Base-by-base conservation (phyloP, 176 grass and related monocot species). In the Oryza coarctata region DNA sequence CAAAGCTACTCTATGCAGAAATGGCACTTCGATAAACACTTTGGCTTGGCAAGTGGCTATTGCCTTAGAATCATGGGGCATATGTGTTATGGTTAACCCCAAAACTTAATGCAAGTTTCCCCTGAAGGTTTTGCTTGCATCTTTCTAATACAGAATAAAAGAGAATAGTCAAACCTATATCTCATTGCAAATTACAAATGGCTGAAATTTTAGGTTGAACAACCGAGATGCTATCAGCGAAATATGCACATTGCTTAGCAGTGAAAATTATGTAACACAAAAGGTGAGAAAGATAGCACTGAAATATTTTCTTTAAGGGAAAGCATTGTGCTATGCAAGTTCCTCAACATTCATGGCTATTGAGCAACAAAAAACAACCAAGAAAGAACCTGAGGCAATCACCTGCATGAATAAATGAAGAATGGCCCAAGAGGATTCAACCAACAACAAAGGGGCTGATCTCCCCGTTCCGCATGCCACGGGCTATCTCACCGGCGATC, bases 401-500 rank as follows among this genome's bases (percentile, higher is more conserved):
- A 68, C 63, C 87, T 80, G 49, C 67, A 58, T 28, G 25, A 83
- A 73, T 6, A 47, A 61, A 60, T 63, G 52, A 72, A 17, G 49
- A 83, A 80, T n/a, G 69, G 45, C 9, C 7, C 20, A 35, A 2
- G 57, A 71, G 1, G 79, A 49, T 55, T 96, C 72, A 97, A 0
- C 94, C 94, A 12, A 93, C 88, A 11, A 86, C 28, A 28, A 92
- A 90, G 9, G 91, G 89, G 72, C 87, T 85, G 23, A 97, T 85
- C 69, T 94, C 90, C 3, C 88, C 84, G 4, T n/a, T 74, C 1
- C 92, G 79, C 83, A 97, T 82, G 30, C 39, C 92, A 28, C 77
- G 76, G 33, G 92, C 94, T 12, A 97, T 77, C 86, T 94, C 94
- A 50, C 90, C 68, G 64, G 94, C 92, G 77, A 97, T 44, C 15